A percentile compares a stretch with the other conserved stretches of the same genome.
phyloP scores from a whole-genome alignment of 2,329 filamentous ascomycete species.

The Fusarium domesticum region DNA sequence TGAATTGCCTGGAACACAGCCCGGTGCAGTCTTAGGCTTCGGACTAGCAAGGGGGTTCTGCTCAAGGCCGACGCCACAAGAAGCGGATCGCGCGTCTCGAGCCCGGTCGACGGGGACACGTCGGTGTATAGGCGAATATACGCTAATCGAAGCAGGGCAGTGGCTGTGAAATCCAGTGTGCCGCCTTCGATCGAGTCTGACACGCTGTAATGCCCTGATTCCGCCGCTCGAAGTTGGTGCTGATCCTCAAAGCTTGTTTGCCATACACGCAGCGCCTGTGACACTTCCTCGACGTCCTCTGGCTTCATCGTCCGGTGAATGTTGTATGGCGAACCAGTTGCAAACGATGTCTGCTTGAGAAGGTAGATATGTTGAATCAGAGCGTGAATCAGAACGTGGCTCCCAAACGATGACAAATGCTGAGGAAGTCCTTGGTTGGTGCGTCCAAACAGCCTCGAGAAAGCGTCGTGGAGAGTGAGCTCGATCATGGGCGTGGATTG shows the following conservation, averaged over 20 bases:
- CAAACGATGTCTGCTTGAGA: constrained; percentile 60
- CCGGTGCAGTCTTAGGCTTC: constrained; percentile 58
- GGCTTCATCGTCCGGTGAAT: constrained; percentile 49
- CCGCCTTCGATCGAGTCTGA: constrained; percentile 54
- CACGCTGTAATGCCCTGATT: constrained; percentile 44
- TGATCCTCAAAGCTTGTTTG: constrained; percentile 57
- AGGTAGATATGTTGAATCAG: constrained; percentile 71
- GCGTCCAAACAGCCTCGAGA: constrained; percentile 54
- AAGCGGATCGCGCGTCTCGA: constrained; percentile 63
- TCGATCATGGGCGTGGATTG: constrained; percentile 50
- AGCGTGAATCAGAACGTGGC: constrained; percentile 70
- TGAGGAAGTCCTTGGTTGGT: constrained; percentile 46
- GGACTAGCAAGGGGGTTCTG: constrained; percentile 55
- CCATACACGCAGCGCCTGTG: constrained; percentile 56
- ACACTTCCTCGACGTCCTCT: constrained; percentile 56
- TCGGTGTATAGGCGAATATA: constrained; percentile 67
- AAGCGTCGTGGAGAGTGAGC: constrained; percentile 55
- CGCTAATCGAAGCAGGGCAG: constrained; percentile 56
- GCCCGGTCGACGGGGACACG: constrained; percentile 57
- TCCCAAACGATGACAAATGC: constrained; percentile 59
- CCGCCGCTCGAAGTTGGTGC: constrained; percentile 49
- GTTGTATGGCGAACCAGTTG: constrained; percentile 47
- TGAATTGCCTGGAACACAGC: constrained; percentile 67
- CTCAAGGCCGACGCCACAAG: constrained; percentile 60
- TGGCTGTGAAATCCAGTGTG: constrained; percentile 65